Conservation (phyloP, 768 basidiomycete species). For the Pleurotus tuoliensis region DNA sequence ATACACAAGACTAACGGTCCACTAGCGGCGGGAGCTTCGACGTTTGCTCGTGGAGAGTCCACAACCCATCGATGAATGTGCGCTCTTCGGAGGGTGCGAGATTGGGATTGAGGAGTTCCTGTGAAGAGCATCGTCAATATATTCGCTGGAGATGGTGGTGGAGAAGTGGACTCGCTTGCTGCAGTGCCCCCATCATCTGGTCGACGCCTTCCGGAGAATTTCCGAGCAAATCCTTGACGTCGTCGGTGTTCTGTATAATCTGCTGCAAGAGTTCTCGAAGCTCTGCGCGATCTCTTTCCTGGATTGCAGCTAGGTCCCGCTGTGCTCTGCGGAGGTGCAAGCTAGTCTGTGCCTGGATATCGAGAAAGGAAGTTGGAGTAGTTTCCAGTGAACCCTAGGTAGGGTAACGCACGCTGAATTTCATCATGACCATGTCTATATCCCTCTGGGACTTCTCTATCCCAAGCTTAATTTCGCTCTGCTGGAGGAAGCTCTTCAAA, state of each 20-base stretch:
- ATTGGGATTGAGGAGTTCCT: conserved; percentile 33
- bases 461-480: conserved; percentile 36
- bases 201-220: conserved; percentile 29
- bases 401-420: conserved; percentile 29
- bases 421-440: conserved; percentile 31
- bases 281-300: conserved; percentile 30
- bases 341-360: conserved; percentile 18
- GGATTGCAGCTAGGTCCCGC: conserved; percentile 22
- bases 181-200: conserved; percentile 38
- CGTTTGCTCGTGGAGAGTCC: conserved; percentile 34
- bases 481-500: conserved; percentile 32
- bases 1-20: conserved; percentile 27
- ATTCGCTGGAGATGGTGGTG: no score
- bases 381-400: neutral
- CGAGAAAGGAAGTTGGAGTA: conserved; percentile 11
- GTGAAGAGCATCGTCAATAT: neutral
- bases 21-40: conserved; percentile 37
- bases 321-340: conserved; percentile 25
- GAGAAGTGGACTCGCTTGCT: conserved; percentile 18
- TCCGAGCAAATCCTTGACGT: conserved; percentile 29
- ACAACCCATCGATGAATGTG: conserved; percentile 33
- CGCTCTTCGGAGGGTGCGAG: conserved; percentile 26
- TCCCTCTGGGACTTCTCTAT: conserved; percentile 33
- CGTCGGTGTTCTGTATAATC: conserved; percentile 28
- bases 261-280: conserved; percentile 29